A percentile compares a stretch with the other conserved stretches of the same genome.
phyloP scores from a whole-genome alignment of 73 alveolate species.

The Paramecium pentaurelia region DNA sequence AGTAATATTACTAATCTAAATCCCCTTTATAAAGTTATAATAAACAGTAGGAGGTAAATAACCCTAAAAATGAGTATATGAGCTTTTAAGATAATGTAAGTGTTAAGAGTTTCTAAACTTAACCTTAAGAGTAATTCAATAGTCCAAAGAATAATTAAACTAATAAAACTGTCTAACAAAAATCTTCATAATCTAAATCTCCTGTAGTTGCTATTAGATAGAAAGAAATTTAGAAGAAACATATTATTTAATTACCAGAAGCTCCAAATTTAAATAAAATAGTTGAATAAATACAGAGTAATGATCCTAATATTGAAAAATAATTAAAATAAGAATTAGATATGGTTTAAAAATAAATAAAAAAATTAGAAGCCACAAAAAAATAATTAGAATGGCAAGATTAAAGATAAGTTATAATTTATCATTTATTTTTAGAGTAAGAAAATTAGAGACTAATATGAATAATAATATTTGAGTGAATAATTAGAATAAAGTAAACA shows the following conservation, averaged over 20 bases:
- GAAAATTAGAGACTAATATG: background rate
- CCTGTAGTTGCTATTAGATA: background rate
- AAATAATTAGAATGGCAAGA: conserved; percentile 4
- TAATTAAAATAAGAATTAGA: background rate
- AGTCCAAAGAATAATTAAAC: background rate
- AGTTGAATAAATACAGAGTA: background rate
- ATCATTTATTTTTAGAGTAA: background rate
- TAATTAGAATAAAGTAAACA: background rate
- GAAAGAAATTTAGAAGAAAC: background rate
- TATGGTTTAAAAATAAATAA: background rate
- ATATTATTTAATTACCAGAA: background rate
- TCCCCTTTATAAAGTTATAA: background rate
- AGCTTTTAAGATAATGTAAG: background rate
- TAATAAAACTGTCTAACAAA: background rate
- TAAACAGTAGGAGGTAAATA: background rate
- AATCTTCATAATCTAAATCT: background rate
- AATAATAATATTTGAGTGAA: background rate
- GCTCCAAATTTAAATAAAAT: background rate
- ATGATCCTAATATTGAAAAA: background rate
- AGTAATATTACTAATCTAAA: background rate
- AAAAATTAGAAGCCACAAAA: background rate
- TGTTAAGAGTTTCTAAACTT: background rate
- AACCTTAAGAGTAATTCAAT: background rate
- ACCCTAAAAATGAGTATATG: background rate
- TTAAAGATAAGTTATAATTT: background rate